A percentile compares a stretch with the other conserved stretches of the same genome.
Conservation (phyloP, 129 eudicot species). For the Erigeron canadensis region DNA sequence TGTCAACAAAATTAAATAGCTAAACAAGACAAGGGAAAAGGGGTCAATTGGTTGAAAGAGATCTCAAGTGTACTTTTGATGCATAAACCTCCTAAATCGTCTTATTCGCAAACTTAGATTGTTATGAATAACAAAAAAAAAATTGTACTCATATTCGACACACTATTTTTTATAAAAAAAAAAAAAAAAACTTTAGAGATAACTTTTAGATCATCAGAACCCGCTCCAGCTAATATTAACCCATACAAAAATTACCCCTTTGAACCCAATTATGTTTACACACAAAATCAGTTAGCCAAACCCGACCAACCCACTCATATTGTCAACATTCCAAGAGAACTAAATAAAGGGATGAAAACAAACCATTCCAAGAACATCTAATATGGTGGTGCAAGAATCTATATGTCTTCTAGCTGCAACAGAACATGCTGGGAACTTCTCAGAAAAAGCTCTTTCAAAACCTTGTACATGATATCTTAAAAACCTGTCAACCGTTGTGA, state of each 20-base stretch:
- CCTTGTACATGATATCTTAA: slow-evolving; percentile 90
- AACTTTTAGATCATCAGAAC: too few species aligned
- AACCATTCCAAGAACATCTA: slow-evolving; percentile 96
- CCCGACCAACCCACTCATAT: not conserved
- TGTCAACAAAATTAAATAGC: not conserved
- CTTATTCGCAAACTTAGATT: not conserved
- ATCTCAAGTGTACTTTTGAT: not conserved
- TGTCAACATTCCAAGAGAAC: not conserved
- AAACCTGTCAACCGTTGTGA: slow-evolving; percentile 83
- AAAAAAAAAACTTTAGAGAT: too few species aligned
- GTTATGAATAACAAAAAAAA: not conserved
- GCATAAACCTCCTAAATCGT: not conserved
- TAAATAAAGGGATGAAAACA: slow-evolving; percentile 20
- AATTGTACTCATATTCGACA: not conserved
- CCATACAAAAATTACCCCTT: too few species aligned
- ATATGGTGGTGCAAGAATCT: slow-evolving; percentile 77
- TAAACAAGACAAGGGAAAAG: not conserved
- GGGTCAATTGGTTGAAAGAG: not conserved
- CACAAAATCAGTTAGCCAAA: not conserved
- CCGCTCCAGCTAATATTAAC: too few species aligned
- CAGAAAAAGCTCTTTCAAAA: slow-evolving; percentile 80
- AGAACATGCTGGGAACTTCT: slow-evolving; percentile 95
- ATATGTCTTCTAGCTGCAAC: slow-evolving; percentile 89
- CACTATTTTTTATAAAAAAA: not conserved
- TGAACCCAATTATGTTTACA: not conserved